Conservation (phyloP, 1,284 basidiomycete species). For the Ceratobasidium papillatum region DNA sequence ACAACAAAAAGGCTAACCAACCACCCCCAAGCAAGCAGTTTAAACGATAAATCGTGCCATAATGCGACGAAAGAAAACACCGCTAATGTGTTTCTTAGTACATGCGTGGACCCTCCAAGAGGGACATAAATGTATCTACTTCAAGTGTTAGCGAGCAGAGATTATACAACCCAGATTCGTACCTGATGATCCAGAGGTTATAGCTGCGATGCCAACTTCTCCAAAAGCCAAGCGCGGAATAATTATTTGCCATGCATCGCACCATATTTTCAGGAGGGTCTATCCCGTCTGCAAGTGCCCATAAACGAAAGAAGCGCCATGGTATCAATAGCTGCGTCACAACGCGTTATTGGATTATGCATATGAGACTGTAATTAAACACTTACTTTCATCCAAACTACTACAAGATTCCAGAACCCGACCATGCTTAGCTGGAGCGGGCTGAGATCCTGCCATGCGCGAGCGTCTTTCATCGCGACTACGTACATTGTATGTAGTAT, state of each 20-base stretch:
- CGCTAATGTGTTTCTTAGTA: constrained; percentile 60
- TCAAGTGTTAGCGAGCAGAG: constrained; percentile 7
- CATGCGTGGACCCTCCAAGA: constrained; percentile 72
- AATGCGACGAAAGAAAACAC: constrained; percentile 99
- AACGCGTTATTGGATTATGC: background rate
- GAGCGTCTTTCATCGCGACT: constrained; percentile 92
- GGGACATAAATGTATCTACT: constrained; percentile 93
- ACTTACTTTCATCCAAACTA: constrained; percentile 94
- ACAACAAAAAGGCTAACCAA: constrained; percentile 90
- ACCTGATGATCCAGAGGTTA: constrained; percentile 96
- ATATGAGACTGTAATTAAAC: background rate
- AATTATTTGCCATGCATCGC: constrained; percentile 98
- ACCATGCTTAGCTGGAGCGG: constrained; percentile 90
- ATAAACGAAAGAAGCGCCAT: constrained; percentile 97
- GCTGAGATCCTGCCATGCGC: constrained; percentile 76
- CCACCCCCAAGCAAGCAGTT: constrained; percentile 96
- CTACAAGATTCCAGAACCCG: constrained; percentile 96
- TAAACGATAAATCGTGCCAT: constrained; percentile 95
- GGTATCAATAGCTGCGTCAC: constrained; percentile 82
- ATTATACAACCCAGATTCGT: constrained; percentile 43
- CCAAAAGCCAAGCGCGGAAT: constrained; percentile 94
- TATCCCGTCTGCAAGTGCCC: constrained; percentile 89
- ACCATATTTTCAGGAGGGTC: constrained; percentile 99
- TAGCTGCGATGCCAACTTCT: constrained; percentile 95
- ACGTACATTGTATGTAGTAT: constrained; percentile 96